Evolutionary conservation across 108 stramenopile species (phyloP).

Genomic region (Skeletonema grethae): DNA sequence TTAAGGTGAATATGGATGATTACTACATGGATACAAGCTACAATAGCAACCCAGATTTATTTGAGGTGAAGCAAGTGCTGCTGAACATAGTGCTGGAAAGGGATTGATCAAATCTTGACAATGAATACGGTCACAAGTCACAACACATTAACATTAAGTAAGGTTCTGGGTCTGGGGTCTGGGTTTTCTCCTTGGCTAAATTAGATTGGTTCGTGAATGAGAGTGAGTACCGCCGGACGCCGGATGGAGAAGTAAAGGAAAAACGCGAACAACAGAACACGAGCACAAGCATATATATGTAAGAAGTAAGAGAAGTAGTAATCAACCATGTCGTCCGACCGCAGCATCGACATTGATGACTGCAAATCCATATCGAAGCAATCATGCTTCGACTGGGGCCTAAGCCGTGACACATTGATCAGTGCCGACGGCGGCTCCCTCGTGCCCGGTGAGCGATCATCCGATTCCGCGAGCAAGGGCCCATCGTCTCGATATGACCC

Average conservation of each 20-base stretch:
- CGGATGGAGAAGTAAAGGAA: too few species aligned
- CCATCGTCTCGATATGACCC: constrained; percentile 38
- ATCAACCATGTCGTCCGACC: background rate
- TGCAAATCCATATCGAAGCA: background rate
- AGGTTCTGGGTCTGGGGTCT: too few species aligned
- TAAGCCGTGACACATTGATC: background rate
- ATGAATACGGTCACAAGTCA: background rate
- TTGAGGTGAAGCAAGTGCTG: constrained; percentile 85
- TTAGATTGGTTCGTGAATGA: too few species aligned
- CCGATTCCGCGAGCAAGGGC: background rate
- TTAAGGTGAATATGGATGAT: constrained; percentile 54
- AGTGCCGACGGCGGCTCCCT: background rate
- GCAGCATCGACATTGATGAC: background rate
- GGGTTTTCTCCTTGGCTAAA: too few species aligned
- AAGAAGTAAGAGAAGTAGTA: too few species aligned
- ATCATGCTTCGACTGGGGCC: background rate
- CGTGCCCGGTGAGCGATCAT: background rate
- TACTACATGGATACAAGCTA: constrained; percentile 90
- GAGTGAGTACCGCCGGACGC: too few species aligned
- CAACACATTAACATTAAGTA: too few species aligned
- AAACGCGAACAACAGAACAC: too few species aligned
- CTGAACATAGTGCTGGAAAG: constrained; percentile 72
- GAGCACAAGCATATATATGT: too few species aligned
- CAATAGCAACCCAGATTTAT: constrained; percentile 83
- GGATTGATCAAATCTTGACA: constrained; percentile 10